These are phyloP conservation scores for Collybia sordida DNA, from an alignment of 768 basidiomycete genomes.

Conservation along the genomic window DNA sequence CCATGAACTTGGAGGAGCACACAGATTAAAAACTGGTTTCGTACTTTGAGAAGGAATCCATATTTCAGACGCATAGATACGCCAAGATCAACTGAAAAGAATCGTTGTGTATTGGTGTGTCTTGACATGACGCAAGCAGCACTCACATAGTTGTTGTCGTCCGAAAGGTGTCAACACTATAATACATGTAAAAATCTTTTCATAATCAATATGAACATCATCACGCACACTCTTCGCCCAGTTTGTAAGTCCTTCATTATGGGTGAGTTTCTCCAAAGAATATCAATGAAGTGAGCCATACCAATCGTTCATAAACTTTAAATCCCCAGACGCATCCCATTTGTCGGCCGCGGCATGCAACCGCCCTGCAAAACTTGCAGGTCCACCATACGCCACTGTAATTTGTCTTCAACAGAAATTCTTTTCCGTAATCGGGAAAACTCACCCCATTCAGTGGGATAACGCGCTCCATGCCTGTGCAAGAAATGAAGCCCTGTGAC, in stretches of 20 bases:
- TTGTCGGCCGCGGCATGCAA: conserved; percentile 51
- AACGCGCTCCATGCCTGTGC: conserved; percentile 80
- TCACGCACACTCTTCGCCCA: conserved; percentile 77
- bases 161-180: conserved; percentile 88
- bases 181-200: conserved; percentile 8
- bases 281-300: conserved; percentile 28
- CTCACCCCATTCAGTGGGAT: conserved; percentile 66
- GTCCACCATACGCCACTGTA: conserved; percentile 62
- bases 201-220: conserved; percentile 3
- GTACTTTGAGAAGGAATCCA: conserved; percentile 68
- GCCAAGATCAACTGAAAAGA: conserved; percentile 55
- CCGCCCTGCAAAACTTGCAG: conserved; percentile 53
- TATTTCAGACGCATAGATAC: conserved; percentile 77
- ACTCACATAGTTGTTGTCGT: conserved; percentile 78
- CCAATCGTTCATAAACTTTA: conserved; percentile 85
- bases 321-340: conserved; percentile 64
- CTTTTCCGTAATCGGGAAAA: conserved; percentile 13
- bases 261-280: background rate
- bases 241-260: conserved; percentile 73
- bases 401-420: background rate
- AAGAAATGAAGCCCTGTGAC: conserved; percentile 77
- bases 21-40: background rate
- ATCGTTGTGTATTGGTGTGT: background rate
- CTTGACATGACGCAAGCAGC: background rate
- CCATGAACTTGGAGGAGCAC: background rate